Percentiles rank a stretch among this genome's conserved stretches.
phyloP scores from a whole-genome alignment of 768 basidiomycete genomes.

The Cystobasidium tubakii region DNA sequence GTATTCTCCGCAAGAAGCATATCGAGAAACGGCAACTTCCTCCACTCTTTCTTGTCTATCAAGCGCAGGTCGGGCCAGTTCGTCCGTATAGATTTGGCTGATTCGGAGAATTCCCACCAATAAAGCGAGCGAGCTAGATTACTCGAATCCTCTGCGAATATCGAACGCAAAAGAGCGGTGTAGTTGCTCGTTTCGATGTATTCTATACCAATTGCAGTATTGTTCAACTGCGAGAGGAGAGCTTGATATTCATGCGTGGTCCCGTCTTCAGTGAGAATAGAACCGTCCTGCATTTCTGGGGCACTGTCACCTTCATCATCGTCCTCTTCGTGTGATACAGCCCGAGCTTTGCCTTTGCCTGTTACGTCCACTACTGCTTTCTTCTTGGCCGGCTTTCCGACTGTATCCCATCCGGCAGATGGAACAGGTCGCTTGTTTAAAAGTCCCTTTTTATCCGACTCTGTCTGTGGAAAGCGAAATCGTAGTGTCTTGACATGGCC shows the following conservation, averaged over 20 bases:
- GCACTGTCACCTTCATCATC: background rate
- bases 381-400: background rate
- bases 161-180: background rate
- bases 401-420: background rate
- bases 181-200: background rate
- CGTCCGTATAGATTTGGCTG: background rate
- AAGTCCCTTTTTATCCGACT: background rate
- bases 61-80: background rate
- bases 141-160: slow-evolving; percentile 1
- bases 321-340: background rate
- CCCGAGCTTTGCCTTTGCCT: background rate
- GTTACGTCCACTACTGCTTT: background rate
- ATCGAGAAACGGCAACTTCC: background rate
- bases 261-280: background rate
- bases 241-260: background rate
- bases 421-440: background rate
- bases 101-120: slow-evolving; percentile 21
- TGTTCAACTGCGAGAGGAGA: background rate
- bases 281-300: background rate
- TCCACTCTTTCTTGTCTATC: background rate
- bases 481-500: background rate
- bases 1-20: slow-evolving; percentile 17
- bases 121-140: slow-evolving; percentile 5
- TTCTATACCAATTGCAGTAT: background rate
- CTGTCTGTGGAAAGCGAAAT: background rate